Base-by-base conservation (phyloP, 768 basidiomycete species). In the Serendipita sp. region DNA sequence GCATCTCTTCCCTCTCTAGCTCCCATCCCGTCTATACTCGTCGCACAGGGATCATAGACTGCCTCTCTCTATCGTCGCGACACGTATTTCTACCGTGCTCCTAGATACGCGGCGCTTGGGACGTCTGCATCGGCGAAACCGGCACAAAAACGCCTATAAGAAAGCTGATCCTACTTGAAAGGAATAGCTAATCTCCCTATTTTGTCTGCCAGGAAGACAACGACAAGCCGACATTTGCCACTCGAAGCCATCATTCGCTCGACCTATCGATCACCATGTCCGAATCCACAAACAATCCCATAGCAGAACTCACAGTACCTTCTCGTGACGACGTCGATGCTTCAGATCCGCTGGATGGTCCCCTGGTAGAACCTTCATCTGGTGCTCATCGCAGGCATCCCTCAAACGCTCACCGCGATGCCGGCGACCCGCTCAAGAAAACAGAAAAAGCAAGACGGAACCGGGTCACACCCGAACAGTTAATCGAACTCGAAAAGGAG, bases 381-480 rank as follows among this genome's bases (percentile, higher is more conserved):
- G 48, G 48, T 11, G 48, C 46, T 15, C 6, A 13, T 46, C 63
- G 33, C 33, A 15, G 46, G 13, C 63, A 50, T 3, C 16, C 46
- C 3, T 27, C 27, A 8, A 36, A 58, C 34, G 23, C 36, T 5
- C 44, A 40, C 15, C 34, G 45, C 37, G 16, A 60, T 55, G 62
- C 65, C 13, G 45, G 50, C 16, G 63, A 37, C 52, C 23, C 29
- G 36, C 37, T 50, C 34, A 79, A 74, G 67, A 83, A 85, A 70
- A 37, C 52, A 6, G 64, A 34, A 27, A 70, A 85, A 72, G 79
- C 83, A 53, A 90, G 88, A 70, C 82, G 88, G 37, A 86, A 83
- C 16, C 82, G 88, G 6, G 87, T 91, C 48, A 89, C 85, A 0
- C 85, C 85, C 40, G 86, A 86, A 62, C 89, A 91, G 69, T 81